Evolutionary conservation across 169 alveolate species (phyloP), one percentile per base, ranked within the genome.

Genomic region (Sarcocystis neurona): DNA sequence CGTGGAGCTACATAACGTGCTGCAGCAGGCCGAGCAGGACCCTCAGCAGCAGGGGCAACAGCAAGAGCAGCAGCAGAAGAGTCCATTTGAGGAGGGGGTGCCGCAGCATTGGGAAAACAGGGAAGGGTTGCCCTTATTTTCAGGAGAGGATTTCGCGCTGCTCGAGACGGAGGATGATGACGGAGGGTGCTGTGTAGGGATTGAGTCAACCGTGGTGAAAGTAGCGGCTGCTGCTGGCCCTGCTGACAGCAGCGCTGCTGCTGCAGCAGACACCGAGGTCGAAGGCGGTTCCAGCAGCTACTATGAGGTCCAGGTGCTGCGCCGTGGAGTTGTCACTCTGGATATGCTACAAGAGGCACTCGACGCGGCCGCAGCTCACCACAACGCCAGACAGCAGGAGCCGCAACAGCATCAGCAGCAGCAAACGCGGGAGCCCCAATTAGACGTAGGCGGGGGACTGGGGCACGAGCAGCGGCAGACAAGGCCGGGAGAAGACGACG

Each of bases 121-220:
- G 60, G 39, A 75, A 43, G 63, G 23, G 53, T 43, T 75, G 60
- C 84, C 84, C 34, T 18, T 75, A 2, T 39, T 75, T 1, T 53
- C 39, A 23, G 89, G 89, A 8, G 89, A 74, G 41, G 72, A 84
- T 32, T 18, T 72, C 43, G 56, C 41, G 10, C 53, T 72, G 30
- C 56, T 72, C 5, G 82, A 47, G 23, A 50, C 20, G 44, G 74
- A 0, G 20, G 72, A 43, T 2, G n/a, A 32, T 27, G 80, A 72
- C 50, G 80, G 80, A 18, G 80, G 80, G 8, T 86, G 91, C 44
- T 34, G 46, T 37, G 77, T 86, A 27, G 91, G 91, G 50, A 86
- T 86, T 27, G 91, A 86, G 47, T 86, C 91, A 34, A 74, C 91
- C 0, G 91, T 86, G 12, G 77, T 58, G 48, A 72, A 74, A 23